Evolutionary conservation across 2,329 filamentous ascomycete species (phyloP), one percentile per base, ranked within the genome.

Genomic region (Cladosporium cucumerinum): DNA sequence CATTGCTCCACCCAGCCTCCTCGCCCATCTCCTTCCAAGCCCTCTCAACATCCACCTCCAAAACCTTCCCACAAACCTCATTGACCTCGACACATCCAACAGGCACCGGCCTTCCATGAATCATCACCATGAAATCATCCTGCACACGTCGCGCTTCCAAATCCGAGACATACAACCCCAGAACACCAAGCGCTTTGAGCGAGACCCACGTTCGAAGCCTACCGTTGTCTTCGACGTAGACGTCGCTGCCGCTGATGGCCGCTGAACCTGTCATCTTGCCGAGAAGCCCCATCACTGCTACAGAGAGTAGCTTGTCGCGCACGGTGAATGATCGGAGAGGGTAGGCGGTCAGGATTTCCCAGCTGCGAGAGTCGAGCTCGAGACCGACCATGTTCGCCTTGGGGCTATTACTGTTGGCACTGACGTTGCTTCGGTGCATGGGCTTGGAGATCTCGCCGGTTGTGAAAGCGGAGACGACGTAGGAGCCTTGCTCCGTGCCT

Each of bases 261-360:
- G 92, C 93, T 0, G 89, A 87, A 0, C 93, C 94, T 0, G 92
- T 92, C 91, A 98, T 96, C 77, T 97, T 97, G 2, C 86, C 90
- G 3, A 96, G 69, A 1, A 98, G 80, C 0, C 94, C 94, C 0
- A 98, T 77, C 21, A 89, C 87, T 0, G 91, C 87, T 1, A 93
- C 81, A 51, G 78, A 79, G 0, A 89, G 79, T 0, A 76, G 71
- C 21, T 73, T 75, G 1, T 79, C 76, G 12, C 71, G 66, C 6
- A 78, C 71, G 3, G 73, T 76, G 68, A 94, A 87, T 0, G 81
- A 76, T 0, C 82, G 81, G 1, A 93, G 76, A 0, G 90, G 89
- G 67, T 89, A 90, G 0, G 90, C 90, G 0, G 88, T 89, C 10
- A 97, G 81, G 61, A 97, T 91, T 57, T 97, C 93, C 82, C 91